These are phyloP conservation scores for Pistacia integerrima DNA, from an alignment of 345 rosid species.

Conservation along the genomic window DNA sequence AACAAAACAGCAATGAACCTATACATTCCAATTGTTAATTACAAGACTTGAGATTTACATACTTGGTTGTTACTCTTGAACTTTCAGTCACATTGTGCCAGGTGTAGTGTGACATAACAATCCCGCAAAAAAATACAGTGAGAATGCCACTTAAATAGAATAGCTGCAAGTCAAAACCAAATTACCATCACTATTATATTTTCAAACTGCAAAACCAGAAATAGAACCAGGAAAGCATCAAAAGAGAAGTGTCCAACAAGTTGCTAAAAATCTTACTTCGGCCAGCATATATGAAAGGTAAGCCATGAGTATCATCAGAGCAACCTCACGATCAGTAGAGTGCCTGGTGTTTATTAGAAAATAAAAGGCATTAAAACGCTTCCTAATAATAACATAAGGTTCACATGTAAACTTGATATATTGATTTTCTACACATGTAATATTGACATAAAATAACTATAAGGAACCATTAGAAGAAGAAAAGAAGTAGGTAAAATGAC, in stretches of 20 bases:
- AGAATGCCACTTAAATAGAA: conserved; percentile 85
- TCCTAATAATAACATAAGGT: background rate
- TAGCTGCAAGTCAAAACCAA: conserved; percentile 51
- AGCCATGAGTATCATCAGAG: conserved; percentile 95
- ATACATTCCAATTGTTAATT: conserved; percentile 7
- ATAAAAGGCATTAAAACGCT: background rate
- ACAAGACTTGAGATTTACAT: conserved; percentile 24
- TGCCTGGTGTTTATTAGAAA: conserved; percentile 53
- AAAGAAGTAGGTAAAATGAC: background rate
- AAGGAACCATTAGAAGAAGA: background rate
- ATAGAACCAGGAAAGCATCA: conserved; percentile 4
- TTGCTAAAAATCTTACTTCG: conserved; percentile 55
- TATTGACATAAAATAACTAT: too few relatives aligned
- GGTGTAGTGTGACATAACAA: conserved; percentile 95
- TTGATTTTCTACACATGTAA: background rate
- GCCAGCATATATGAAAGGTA: conserved; percentile 91
- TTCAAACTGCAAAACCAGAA: background rate
- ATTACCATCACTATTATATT: background rate
- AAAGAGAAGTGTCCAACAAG: conserved; percentile 14
- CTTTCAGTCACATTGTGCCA: conserved; percentile 96
- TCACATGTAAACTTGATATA: background rate
- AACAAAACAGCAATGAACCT: background rate
- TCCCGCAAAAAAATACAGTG: conserved; percentile 96
- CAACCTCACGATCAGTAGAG: conserved; percentile 94
- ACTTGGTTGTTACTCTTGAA: conserved; percentile 93